Evolutionary conservation across 805 yeast genomes (phyloP).

Genomic region (Ogataea nonfermentans): DNA sequence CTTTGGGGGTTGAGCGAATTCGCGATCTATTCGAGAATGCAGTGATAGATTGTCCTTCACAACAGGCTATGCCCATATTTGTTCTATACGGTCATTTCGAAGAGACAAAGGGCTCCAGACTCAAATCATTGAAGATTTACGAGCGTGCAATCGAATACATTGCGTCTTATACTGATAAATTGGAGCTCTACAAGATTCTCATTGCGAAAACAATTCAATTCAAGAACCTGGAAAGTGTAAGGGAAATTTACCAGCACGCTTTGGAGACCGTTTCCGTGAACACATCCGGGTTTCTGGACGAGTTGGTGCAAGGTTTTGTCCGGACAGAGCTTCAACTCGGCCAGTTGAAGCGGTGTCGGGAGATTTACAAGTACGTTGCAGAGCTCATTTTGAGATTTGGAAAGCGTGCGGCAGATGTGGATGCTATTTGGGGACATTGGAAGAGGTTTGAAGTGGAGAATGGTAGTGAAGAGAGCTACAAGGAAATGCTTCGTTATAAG

Average conservation of each 20-base stretch:
- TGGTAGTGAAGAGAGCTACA: constrained; percentile 72
- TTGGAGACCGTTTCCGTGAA: constrained; percentile 34
- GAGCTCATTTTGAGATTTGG: constrained; percentile 38
- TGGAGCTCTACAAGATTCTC: constrained; percentile 43
- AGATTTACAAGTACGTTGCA: constrained; percentile 55
- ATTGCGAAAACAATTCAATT: constrained; percentile 40
- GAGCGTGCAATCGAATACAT: constrained; percentile 38
- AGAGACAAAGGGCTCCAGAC: constrained; percentile 47
- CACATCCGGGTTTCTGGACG: constrained; percentile 30
- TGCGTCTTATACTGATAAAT: constrained; percentile 29
- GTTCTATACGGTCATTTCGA: constrained; percentile 64
- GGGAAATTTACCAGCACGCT: constrained; percentile 53
- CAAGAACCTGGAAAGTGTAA: constrained; percentile 42
- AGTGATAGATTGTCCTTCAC: constrained; percentile 48
- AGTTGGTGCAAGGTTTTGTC: constrained; percentile 54
- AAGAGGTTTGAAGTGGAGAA: constrained; percentile 65
- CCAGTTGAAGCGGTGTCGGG: constrained; percentile 62
- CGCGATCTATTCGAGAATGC: constrained; percentile 77
- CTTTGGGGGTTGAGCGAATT: constrained; percentile 48
- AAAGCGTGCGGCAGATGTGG: constrained; percentile 27
- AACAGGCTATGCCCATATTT: constrained; percentile 48
- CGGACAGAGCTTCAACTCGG: constrained; percentile 51
- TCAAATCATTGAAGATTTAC: constrained; percentile 50
- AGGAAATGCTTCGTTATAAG: constrained; percentile 66
- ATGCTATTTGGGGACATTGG: constrained; percentile 64